These are phyloP conservation scores for Neurospora sp. DNA, from an alignment of 495 filamentous ascomycete species.

Conservation along the genomic window DNA sequence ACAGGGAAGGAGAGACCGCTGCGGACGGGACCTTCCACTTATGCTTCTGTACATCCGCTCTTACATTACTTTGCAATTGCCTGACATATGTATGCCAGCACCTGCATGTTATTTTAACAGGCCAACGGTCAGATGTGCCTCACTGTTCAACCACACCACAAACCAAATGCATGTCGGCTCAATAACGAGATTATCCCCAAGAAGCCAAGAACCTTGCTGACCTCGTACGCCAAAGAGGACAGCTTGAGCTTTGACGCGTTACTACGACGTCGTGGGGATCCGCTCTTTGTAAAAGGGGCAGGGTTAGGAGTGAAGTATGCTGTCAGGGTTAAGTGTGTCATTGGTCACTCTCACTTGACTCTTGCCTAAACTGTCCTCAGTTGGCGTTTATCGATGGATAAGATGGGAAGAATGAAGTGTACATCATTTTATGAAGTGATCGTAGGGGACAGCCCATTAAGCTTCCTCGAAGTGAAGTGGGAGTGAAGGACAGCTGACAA, in stretches of 20 bases:
- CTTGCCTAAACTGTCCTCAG: too few species aligned
- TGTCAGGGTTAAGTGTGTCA: not conserved
- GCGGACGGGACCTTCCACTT: not conserved
- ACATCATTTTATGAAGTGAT: too few species aligned
- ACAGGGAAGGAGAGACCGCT: not conserved
- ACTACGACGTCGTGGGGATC: not conserved
- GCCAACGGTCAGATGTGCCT: not conserved
- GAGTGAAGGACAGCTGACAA: too few species aligned
- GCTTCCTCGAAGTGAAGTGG: too few species aligned
- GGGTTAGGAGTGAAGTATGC: not conserved
- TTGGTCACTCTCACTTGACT: not conserved
- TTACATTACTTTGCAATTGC: not conserved
- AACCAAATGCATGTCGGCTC: too few species aligned
- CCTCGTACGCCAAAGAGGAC: not conserved
- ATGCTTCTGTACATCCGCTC: not conserved
- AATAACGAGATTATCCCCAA: not conserved
- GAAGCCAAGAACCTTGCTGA: not conserved
- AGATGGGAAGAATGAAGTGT: too few species aligned
- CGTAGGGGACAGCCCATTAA: too few species aligned
- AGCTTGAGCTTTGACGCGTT: not conserved
- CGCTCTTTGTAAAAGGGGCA: not conserved
- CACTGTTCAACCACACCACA: not conserved
- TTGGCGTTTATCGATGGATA: too few species aligned
- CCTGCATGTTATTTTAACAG: not conserved
- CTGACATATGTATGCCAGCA: not conserved